Conservation (phyloP, 1,284 basidiomycete genomes). For the Ceratobasidium sp. region DNA sequence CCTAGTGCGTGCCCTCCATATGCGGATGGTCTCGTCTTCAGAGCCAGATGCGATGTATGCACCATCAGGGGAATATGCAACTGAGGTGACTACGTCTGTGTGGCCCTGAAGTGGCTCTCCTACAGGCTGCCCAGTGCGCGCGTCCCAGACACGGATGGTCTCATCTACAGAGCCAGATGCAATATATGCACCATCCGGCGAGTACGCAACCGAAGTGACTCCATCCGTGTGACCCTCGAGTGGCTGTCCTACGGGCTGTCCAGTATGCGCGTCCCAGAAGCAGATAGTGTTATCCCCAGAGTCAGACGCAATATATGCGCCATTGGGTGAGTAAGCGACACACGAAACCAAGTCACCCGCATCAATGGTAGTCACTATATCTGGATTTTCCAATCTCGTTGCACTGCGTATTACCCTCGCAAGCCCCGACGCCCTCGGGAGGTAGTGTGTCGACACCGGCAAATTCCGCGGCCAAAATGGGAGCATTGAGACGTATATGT, state of each 20-base stretch:
- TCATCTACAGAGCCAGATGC: constrained; percentile 34
- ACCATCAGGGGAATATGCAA: constrained; percentile 31
- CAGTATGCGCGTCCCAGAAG: no score
- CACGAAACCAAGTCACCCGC: background rate
- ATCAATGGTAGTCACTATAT: background rate
- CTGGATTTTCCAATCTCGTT: no score
- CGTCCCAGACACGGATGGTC: constrained; percentile 41
- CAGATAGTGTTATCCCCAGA: no score
- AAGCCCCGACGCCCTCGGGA: background rate
- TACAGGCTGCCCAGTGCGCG: constrained; percentile 8
- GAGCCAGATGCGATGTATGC: no score
- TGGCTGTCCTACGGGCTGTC: no score
- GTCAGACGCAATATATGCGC: no score
- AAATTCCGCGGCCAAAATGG: constrained; percentile 16
- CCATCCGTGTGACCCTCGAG: constrained; percentile 32
- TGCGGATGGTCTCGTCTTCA: constrained; percentile 1
- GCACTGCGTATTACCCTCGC: background rate
- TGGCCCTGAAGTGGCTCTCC: background rate
- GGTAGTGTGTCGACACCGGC: background rate
- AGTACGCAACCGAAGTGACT: constrained; percentile 57
- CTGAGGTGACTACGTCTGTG: constrained; percentile 30
- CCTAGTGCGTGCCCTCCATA: constrained; percentile 33
- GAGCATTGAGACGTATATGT: constrained; percentile 38
- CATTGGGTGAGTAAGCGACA: constrained; percentile 38
- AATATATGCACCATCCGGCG: constrained; percentile 54